These are phyloP conservation scores for Obelidium mucronatum DNA, from an alignment of 192 early-diverging fungal genomes.

Conservation along the genomic window DNA sequence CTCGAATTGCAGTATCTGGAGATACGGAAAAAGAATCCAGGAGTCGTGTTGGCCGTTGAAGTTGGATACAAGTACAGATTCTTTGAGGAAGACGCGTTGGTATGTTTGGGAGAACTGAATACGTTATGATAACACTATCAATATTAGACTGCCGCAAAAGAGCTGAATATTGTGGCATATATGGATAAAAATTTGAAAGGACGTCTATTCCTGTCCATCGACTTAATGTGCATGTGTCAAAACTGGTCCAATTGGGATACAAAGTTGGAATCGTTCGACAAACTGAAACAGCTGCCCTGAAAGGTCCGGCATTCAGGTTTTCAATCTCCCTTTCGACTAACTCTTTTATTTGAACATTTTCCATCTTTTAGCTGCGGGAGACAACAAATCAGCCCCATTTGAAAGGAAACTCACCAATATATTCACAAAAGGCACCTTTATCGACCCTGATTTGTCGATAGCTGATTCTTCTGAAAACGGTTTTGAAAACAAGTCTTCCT, in stretches of 20 bases:
- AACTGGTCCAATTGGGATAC: constrained; percentile 81
- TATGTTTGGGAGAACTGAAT: constrained; percentile 34
- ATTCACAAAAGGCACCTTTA: constrained; percentile 72
- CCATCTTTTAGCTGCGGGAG: constrained; percentile 57
- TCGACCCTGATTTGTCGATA: constrained; percentile 39
- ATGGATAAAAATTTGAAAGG: constrained; percentile 79
- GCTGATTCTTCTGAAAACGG: neutral
- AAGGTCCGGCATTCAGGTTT: constrained; percentile 47
- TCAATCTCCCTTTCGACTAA: neutral
- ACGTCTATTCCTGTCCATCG: constrained; percentile 81
- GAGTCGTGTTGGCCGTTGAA: constrained; percentile 81
- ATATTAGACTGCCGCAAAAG: constrained; percentile 40
- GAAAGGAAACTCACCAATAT: constrained; percentile 69
- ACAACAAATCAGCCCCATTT: constrained; percentile 73
- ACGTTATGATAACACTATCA: neutral
- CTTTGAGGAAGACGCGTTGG: constrained; percentile 88
- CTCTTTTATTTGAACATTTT: neutral
- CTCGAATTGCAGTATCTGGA: constrained; percentile 84
- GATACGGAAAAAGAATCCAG: constrained; percentile 74
- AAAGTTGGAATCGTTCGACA: constrained; percentile 88
- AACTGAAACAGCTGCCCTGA: constrained; percentile 85
- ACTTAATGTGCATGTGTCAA: constrained; percentile 80
- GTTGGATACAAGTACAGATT: constrained; percentile 96
- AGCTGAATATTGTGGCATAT: constrained; percentile 83
- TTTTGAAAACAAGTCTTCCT: constrained; percentile 10